Base-by-base conservation (phyloP, 164 flowering plant species). In the Kingdonia uniflora region DNA sequence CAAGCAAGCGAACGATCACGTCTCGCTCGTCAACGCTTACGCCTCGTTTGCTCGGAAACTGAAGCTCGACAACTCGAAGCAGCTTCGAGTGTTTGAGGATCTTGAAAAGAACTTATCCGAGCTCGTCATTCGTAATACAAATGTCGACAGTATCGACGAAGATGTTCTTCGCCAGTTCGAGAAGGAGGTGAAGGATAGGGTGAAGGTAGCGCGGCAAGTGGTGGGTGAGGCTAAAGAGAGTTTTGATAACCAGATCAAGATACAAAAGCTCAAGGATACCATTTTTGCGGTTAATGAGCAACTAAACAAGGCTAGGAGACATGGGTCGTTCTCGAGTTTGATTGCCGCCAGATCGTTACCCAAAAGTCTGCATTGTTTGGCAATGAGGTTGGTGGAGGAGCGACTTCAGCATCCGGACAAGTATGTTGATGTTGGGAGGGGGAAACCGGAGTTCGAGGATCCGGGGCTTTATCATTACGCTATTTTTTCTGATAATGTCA, bases 251-350 rank as follows among this genome's bases (percentile, higher is more conserved):
- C 56, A 53, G 20, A 16, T 53, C 5, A 53, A 53, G 46, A 53
- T 53, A 4, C 56, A 53, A 33, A 53, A 53, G 46, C 56, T 53
- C n/a, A 53, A 53, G 15, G 56, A 53, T 24, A 53, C 56, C 4
- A 53, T 53, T 8, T 53, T 53, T 41, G 56, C 56, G 38, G 56
- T 53, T n/a, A 39, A 53, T 53, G 56, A 53, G 14, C 56, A 53
- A 26, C 46, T 53, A 23, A 53, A 25, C 5, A 53, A 53, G 35
- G 46, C 56, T 8, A 53, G 38, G 26, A 53, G 38, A 12, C 56
- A 53, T 14, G 56, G 46, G 6, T 33, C 46, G 33, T 53, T 53
- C 38, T 53, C 56, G 33, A 53, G 56, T 53, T 21, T 53, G 5
- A 41, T 53, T 40, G 46, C 56, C 2, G 56, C 56, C 0, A 53